Base-by-base conservation (phyloP, 495 filamentous ascomycete genomes). In the Amorphotheca resinae region DNA sequence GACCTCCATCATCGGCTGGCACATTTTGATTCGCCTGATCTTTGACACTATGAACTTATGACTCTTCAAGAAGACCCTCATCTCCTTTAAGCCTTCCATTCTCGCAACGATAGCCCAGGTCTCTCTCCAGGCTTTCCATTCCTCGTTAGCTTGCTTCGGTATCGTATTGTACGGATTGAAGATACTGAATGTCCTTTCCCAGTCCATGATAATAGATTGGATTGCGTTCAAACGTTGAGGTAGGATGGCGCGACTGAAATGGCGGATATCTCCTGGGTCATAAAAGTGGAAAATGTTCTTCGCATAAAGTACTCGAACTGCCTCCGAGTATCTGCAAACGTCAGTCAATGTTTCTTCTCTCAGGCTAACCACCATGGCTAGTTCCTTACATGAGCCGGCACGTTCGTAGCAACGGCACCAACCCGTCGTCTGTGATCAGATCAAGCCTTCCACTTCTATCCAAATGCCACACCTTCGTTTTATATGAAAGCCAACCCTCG, bases 231-330 rank as follows among this genome's bases (percentile, higher is more conserved):
- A 25, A 0, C 49, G 38, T 28, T 51, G 49, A 2, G 49, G 49
- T 0, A 51, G 31, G 21, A 44, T 36, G 4, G 42, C 30, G 35
- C 44, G 39, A 6, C 42, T 33, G 22, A 51, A 51, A 33, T 51
- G 35, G 1, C 40, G 49, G 15, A 51, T 36, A 32, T 51, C 49
- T 18, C 49, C 44, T 11, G 49, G 49, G 33, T 51, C 49, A 40
- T 51, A 44, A 31, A 51, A 51, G 26, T 51, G 49, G 35, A 51
- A 51, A 6, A 41, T 35, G 18, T 51, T 51, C 11, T 25, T 41
- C n/a, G 39, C 33, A 22, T 53, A 51, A 20, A 51, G 34, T 12
- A 47, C 37, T n/a, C 11, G 20, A 9, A 51, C 34, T 6, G 44
- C 49, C 23, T 51, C 49, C 9, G 49, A 44, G 36, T 51, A 51